phyloP scores from a whole-genome alignment of 208 protist genomes.

The Leishmania braziliensis region DNA sequence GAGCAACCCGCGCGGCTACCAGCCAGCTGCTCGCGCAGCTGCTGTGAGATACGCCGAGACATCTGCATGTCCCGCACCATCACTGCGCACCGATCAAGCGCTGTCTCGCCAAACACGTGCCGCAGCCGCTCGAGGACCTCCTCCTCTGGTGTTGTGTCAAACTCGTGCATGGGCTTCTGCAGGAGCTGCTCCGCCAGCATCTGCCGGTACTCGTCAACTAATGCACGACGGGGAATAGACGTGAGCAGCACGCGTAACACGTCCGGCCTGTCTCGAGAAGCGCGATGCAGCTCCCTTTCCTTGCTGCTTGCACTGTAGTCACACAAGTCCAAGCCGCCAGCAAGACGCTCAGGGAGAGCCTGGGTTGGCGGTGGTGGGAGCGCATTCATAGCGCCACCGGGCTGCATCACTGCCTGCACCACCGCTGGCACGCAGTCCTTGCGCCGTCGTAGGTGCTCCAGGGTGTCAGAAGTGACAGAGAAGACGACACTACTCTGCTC shows the following conservation, averaged over 20 bases:
- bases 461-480: conserved; percentile 72
- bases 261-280: conserved; percentile 52
- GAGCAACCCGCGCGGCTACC: background rate
- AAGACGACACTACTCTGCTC: conserved; percentile 80
- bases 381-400: conserved; percentile 41
- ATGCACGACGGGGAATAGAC: conserved; percentile 56
- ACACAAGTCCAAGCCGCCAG: conserved; percentile 20
- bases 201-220: conserved; percentile 80
- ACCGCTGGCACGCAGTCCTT: conserved; percentile 81
- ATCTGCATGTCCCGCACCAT: conserved; percentile 87
- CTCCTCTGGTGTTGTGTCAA: conserved; percentile 80
- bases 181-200: conserved; percentile 74
- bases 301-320: background rate
- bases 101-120: conserved; percentile 81
- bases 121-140: conserved; percentile 89
- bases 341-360: background rate
- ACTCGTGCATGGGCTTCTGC: conserved; percentile 71
- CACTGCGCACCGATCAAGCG: conserved; percentile 69
- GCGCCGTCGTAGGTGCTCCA: conserved; percentile 77
- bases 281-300: conserved; percentile 17
- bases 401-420: conserved; percentile 80
- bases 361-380: conserved; percentile 19
- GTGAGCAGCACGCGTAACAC: conserved; percentile 81
- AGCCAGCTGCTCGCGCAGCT: conserved; percentile 48
- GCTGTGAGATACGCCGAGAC: conserved; percentile 72